These are phyloP conservation scores for Candida morakotiae DNA, from an alignment of 805 yeast species.

Conservation along the genomic window DNA sequence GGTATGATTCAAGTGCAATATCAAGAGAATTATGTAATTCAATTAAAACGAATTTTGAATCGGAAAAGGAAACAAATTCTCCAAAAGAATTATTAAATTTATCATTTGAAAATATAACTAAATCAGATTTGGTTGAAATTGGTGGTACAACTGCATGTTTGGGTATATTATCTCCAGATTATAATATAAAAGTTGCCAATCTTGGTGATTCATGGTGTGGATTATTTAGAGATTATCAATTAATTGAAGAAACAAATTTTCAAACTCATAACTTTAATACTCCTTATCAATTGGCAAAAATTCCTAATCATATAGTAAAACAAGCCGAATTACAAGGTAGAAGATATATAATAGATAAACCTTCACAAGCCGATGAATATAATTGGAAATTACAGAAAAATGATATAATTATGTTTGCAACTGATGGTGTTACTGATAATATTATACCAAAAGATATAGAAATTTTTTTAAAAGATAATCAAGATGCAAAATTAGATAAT, in stretches of 20 bases:
- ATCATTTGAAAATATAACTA: constrained; percentile 53
- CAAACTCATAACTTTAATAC: constrained; percentile 90
- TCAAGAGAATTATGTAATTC: constrained; percentile 71
- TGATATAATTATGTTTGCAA: constrained; percentile 80
- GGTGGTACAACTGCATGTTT: constrained; percentile 94
- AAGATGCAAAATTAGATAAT: constrained; percentile 30
- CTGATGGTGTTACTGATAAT: constrained; percentile 93
- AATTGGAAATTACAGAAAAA: constrained; percentile 60
- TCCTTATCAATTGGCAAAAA: constrained; percentile 84
- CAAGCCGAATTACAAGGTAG: constrained; percentile 53
- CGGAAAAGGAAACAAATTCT: constrained; percentile 10
- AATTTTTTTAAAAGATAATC: constrained; percentile 55
- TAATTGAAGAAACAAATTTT: constrained; percentile 63
- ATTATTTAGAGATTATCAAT: constrained; percentile 61
- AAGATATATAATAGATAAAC: constrained; percentile 66
- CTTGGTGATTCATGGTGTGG: constrained; percentile 96
- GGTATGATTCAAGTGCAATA: constrained; percentile 84
- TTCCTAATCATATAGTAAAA: constrained; percentile 58
- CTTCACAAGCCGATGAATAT: constrained; percentile 64
- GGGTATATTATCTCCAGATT: constrained; percentile 59
- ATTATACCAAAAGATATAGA: constrained; percentile 70
- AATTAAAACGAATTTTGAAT: constrained; percentile 38
- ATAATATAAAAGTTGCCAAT: constrained; percentile 66
- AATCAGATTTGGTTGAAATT: constrained; percentile 63
- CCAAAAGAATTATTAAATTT: constrained; percentile 48